Percentiles rank a stretch among this genome's conserved stretches.
These are phyloP conservation scores for Sextonia rubra DNA, from an alignment of 164 flowering plant genomes.

Conservation along the genomic window DNA sequence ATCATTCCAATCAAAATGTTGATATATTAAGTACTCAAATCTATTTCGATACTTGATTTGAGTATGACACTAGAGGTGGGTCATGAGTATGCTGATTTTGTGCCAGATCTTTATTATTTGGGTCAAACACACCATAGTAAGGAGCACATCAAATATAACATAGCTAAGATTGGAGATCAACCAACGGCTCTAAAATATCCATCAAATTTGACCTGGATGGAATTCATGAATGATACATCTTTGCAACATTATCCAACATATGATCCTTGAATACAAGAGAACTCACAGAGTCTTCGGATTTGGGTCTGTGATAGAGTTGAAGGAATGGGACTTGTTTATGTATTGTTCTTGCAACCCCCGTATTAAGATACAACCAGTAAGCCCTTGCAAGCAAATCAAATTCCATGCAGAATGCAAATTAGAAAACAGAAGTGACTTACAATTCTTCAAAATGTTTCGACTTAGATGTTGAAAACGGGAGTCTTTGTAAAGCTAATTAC, in stretches of 20 bases:
- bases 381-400: not conserved
- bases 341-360: constrained; percentile 77
- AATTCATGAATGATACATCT: not conserved
- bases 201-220: too few relatives aligned
- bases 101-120: constrained; percentile 79
- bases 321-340: constrained; percentile 83
- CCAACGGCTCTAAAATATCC: not conserved
- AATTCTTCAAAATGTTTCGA: constrained; percentile 68
- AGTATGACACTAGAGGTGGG: constrained; percentile 75
- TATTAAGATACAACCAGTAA: not conserved
- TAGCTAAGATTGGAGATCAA: not conserved
- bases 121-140: not conserved
- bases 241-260: not conserved
- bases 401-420: not conserved
- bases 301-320: constrained; percentile 84
- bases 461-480: constrained; percentile 80
- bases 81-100: constrained; percentile 76
- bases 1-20: too few relatives aligned
- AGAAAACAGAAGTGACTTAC: constrained; percentile 39
- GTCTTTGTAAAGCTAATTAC: constrained; percentile 66
- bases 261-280: not conserved
- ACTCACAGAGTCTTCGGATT: constrained; percentile 75
- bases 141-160: not conserved
- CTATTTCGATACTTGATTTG: constrained; percentile 92
- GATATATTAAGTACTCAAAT: constrained; percentile 71